These are phyloP conservation scores for Lachancea mirantina DNA, from an alignment of 805 yeast genomes.

Conservation along the genomic window DNA sequence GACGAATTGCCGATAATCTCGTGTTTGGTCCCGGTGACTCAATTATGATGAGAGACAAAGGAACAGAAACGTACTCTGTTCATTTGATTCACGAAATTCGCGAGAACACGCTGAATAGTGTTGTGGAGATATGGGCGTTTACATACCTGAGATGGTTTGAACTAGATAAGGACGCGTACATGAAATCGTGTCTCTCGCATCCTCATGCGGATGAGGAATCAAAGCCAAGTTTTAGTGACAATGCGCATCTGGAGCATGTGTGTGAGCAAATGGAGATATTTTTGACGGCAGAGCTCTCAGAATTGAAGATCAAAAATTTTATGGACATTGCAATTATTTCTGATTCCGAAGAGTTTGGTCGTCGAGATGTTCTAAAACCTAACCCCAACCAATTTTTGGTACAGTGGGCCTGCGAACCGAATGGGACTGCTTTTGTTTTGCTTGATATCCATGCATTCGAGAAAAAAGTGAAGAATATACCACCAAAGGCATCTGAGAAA, in stretches of 20 bases:
- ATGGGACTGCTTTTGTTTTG: slow-evolving; percentile 11
- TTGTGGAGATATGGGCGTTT: slow-evolving; percentile 42
- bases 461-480: slow-evolving; percentile 3
- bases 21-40: slow-evolving; percentile 48
- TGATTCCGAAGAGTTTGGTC: slow-evolving; percentile 29
- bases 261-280: slow-evolving; percentile 42
- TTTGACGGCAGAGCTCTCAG: slow-evolving; percentile 44
- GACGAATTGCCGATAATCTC: slow-evolving; percentile 41
- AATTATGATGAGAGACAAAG: slow-evolving; percentile 35
- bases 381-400: slow-evolving; percentile 11
- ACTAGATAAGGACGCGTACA: slow-evolving; percentile 30
- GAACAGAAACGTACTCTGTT: slow-evolving; percentile 32
- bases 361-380: not conserved
- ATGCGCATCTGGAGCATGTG: slow-evolving; percentile 17
- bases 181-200: slow-evolving; percentile 18
- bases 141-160: slow-evolving; percentile 42
- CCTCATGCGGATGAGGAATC: slow-evolving; percentile 13
- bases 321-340: slow-evolving; percentile 40
- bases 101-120: slow-evolving; percentile 41
- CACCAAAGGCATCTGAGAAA: slow-evolving; percentile 14
- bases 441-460: slow-evolving; percentile 11
- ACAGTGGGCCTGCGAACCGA: slow-evolving; percentile 16
- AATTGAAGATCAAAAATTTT: slow-evolving; percentile 38
- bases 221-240: slow-evolving; percentile 12
- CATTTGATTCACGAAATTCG: slow-evolving; percentile 46